phyloP scores from a whole-genome alignment of 257 asterid species.

The Galeopsis tetrahit region DNA sequence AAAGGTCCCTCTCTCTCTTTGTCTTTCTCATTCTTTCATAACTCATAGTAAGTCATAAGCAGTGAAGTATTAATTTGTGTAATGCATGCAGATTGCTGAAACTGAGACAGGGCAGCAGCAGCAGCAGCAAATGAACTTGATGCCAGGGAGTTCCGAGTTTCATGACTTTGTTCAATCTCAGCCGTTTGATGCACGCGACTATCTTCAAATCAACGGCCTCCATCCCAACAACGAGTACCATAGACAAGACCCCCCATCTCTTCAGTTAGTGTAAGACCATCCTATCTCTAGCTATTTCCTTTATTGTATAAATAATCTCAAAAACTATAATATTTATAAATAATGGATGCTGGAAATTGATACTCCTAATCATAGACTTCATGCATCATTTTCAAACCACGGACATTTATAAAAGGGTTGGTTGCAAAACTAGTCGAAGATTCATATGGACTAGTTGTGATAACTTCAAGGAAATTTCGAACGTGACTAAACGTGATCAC shows the following conservation, averaged over 20 bases:
- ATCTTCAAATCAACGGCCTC: conserved; percentile 61
- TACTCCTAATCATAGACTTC: too few species aligned
- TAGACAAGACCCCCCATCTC: conserved; percentile 66
- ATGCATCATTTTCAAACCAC: too few species aligned
- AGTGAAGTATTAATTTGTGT: neutral
- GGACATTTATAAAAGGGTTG: too few species aligned
- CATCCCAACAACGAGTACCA: conserved; percentile 39
- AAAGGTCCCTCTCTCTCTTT: conserved; percentile 53
- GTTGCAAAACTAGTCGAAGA: too few species aligned
- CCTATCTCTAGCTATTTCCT: too few species aligned
- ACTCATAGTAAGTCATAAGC: neutral
- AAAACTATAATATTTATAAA: too few species aligned
- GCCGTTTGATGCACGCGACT: conserved; percentile 48
- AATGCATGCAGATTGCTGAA: conserved; percentile 69
- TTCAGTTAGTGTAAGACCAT: conserved; percentile 63
- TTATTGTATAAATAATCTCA: too few species aligned
- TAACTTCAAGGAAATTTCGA: too few species aligned
- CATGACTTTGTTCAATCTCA: conserved; percentile 53
- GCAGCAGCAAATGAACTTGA: conserved; percentile 67
- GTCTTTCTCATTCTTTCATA: conserved; percentile 15
- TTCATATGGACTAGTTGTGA: too few species aligned
- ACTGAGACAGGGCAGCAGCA: conserved; percentile 69
- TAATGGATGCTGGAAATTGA: too few species aligned
- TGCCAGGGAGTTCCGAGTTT: conserved; percentile 69
- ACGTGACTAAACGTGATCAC: too few species aligned